A percentile compares a stretch with the other conserved stretches of the same genome.
Evolutionary conservation across 371 early-diverging fungal genomes (phyloP).

Genomic region (Syncephalastrum monosporum): DNA sequence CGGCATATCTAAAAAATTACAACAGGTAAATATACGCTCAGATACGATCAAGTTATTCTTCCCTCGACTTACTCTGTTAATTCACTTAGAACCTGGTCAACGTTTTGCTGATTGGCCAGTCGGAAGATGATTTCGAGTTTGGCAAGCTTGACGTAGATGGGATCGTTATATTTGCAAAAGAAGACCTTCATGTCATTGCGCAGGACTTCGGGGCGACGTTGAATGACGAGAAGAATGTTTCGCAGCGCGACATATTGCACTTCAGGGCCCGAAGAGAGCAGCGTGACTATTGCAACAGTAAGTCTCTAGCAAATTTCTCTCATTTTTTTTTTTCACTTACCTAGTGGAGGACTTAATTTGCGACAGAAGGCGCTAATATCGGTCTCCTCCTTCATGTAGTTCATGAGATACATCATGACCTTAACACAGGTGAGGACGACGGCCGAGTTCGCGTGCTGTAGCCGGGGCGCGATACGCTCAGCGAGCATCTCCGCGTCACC

Average conservation of each 20-base stretch:
- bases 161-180: constrained; percentile 99
- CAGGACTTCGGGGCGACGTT: constrained; percentile 88
- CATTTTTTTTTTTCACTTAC: constrained; percentile 4
- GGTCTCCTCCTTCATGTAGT: constrained; percentile 78
- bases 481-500: constrained; percentile 88
- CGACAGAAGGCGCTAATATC: constrained; percentile 60
- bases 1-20: constrained; percentile 72
- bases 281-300: constrained; percentile 64
- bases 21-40: not conserved
- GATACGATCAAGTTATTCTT: not conserved
- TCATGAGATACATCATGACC: constrained; percentile 89
- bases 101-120: constrained; percentile 80
- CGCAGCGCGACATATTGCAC: constrained; percentile 96
- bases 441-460: constrained; percentile 96
- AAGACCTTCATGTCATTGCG: constrained; percentile 92
- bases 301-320: not conserved
- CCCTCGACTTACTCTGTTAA: constrained; percentile 73
- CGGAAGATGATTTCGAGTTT: constrained; percentile 95
- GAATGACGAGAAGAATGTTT: constrained; percentile 93
- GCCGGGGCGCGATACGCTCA: constrained; percentile 85
- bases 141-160: constrained; percentile 95
- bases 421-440: constrained; percentile 91
- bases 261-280: constrained; percentile 86
- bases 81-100: constrained; percentile 91
- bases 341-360: constrained; percentile 25